Evolutionary conservation across 169 alveolate genomes (phyloP).

Genomic region (Plasmodium reichenowi): DNA sequence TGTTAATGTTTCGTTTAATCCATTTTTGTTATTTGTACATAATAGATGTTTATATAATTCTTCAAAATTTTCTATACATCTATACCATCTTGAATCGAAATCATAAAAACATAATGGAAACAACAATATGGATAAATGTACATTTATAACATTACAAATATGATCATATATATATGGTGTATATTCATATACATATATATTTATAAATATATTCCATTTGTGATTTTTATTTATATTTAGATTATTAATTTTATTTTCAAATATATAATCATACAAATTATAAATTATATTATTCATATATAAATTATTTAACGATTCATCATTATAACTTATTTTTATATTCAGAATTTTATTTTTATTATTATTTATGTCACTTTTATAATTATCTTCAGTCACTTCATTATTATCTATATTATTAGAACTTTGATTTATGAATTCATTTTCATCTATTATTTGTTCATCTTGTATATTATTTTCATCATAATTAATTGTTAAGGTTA

Average conservation of each 20-base stretch:
- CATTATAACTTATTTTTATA: slow-evolving; percentile 64
- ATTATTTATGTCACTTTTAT: too few relatives aligned
- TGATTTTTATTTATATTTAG: slow-evolving; percentile 49
- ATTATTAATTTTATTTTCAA: slow-evolving; percentile 56
- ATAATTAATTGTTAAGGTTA: slow-evolving; percentile 66
- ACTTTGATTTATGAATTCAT: neutral
- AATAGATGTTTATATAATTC: slow-evolving; percentile 26
- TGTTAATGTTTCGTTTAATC: neutral
- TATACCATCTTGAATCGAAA: slow-evolving; percentile 64
- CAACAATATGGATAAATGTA: slow-evolving; percentile 64
- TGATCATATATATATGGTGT: slow-evolving; percentile 78
- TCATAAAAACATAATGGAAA: slow-evolving; percentile 75
- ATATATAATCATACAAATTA: slow-evolving; percentile 67
- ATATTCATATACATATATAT: slow-evolving; percentile 70
- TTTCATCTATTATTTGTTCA: slow-evolving; percentile 23
- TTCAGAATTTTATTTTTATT: slow-evolving; percentile 38
- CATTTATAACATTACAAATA: slow-evolving; percentile 72
- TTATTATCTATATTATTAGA: neutral
- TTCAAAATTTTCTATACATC: slow-evolving; percentile 69
- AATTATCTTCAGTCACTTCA: neutral
- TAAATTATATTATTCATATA: slow-evolving; percentile 69
- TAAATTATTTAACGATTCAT: slow-evolving; percentile 57
- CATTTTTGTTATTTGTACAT: neutral
- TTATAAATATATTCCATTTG: slow-evolving; percentile 60
- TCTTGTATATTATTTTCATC: slow-evolving; percentile 58